Base-by-base conservation (phyloP, 2,329 filamentous ascomycete genomes). In the Alternaria solani region DNA sequence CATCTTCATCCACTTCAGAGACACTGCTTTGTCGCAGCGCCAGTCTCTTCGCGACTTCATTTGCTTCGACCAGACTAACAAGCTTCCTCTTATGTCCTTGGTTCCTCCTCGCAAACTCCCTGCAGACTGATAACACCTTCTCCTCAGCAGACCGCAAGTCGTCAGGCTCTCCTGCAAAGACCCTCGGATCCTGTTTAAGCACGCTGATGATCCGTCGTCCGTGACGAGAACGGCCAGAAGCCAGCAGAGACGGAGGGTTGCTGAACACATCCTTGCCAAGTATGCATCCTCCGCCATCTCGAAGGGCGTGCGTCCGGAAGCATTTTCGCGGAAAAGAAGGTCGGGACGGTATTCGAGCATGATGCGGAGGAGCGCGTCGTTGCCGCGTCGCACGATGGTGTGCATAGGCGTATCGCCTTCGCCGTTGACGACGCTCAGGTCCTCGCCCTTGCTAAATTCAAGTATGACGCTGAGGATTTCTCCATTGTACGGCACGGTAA, bases 281-380 rank as follows among this genome's bases (percentile, higher is more conserved):
- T 84, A 83, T 1, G 77, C 75, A 53, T 91, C 88, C 51, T 86
- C 81, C 0, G 89, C 87, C 49, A 91, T 78, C 68, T 95, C 91
- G 28, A 85, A 82, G 0, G 92, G 89, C 0, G 91, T 95, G 16
- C 86, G 84, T 2, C 92, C 92, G 0, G 91, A 91, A 0, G 91
- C 87, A 66, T 94, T 94, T 74, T 95, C 92, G 23, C 88, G 86
- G 66, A 86, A 84, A 0, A 93, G 79, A 2, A 93, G 81, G 26
- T 83, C 81, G 0, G 89, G 86, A 18, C 86, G 82, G 65, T 80
- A 80, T 9, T 85, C 79, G 11, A 93, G 77, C 51, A 80, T 74
- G 3, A 91, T 69, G 3, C 80, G 69, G 14, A 80, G 76, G 39
- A 80, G 68, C 1, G 84, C 66, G 36, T 70, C 72, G 7, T 80